These are phyloP conservation scores for Lunularia cruciata DNA, from an alignment of 225 moss, liverwort and hornwort species.

Conservation along the genomic window DNA sequence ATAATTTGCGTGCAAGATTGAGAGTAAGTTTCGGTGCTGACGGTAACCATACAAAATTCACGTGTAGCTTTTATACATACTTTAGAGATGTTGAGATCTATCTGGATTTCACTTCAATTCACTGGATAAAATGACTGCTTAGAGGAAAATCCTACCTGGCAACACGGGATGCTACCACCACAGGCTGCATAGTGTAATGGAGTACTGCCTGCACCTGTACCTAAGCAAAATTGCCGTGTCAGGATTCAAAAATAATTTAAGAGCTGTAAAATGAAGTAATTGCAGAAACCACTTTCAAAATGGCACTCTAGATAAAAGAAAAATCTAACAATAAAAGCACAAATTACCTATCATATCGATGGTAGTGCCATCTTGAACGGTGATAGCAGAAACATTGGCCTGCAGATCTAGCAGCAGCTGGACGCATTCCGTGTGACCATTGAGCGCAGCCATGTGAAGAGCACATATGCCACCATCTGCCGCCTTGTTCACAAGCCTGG, in stretches of 20 bases:
- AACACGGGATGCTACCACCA: constrained; percentile 95
- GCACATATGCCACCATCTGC: constrained; percentile 94
- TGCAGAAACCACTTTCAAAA: background rate
- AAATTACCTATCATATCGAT: constrained; percentile 92
- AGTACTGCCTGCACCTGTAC: constrained; percentile 87
- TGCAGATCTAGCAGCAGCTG: constrained; percentile 81
- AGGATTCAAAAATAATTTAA: background rate
- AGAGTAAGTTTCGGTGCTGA: no score
- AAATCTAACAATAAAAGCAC: background rate
- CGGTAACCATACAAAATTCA: no score
- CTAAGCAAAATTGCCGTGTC: constrained; percentile 32
- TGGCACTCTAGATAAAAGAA: background rate
- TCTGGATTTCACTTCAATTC: no score
- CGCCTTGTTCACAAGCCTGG: constrained; percentile 78
- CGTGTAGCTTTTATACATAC: no score
- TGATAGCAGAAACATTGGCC: constrained; percentile 69
- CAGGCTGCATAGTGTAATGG: constrained; percentile 95
- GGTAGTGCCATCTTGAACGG: constrained; percentile 92
- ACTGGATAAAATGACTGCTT: no score
- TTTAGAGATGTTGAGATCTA: no score
- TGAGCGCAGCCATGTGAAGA: constrained; percentile 90
- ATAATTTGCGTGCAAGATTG: no score
- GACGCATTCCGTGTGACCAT: constrained; percentile 88
- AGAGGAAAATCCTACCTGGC: constrained; percentile 65
- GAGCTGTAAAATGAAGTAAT: background rate